Base-by-base conservation (phyloP, 2,329 filamentous ascomycete genomes). In the Leptographium procerum region DNA sequence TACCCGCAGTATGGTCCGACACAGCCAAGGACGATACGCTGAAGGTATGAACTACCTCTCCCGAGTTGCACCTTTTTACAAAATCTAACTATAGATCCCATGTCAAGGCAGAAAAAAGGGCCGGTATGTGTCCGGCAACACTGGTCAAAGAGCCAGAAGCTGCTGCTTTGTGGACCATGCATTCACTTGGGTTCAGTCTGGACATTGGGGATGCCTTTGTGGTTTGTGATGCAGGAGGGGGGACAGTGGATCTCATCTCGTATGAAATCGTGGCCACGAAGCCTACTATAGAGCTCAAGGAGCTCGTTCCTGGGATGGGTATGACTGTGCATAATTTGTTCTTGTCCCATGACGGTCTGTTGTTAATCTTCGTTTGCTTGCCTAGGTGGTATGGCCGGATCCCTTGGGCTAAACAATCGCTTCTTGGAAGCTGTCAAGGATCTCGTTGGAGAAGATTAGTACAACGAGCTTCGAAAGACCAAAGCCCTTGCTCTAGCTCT, bases 201-300 rank as follows among this genome's bases (percentile, higher is more conserved):
- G 26, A 57, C 11, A 14, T 45, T 0, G 62, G 58, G 2, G 63
- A 66, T 29, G 59, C 26, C 1, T 67, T 68, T 29, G 64, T 69
- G 1, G 57, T 69, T 9, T 64, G 60, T n/a, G 68, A 70, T 36
- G 63, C 66, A n/a, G 68, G 68, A 13, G 68, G 68, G 7, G 68
- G 66, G 0, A 69, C 68, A 0, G 66, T 63, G 1, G 78, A 81
- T 64, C 67, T 81, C 26, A 79, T 81, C 57, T 77, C 76, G 4
- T 81, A 81, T 60, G 74, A 75, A 57, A 72, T 81, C 52, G 43
- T 28, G 6, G 14, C 24, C 4, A 33, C 67, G 1, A 33, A 45
- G 4, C 66, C 66, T 1, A 60, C 6, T 3, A 59, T 67, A 0
- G 24, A 64, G n/a, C 26, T 66, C 0, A 65, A 60, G 11, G 66